Evolutionary conservation across 768 basidiomycete species (phyloP), one percentile per base, ranked within the genome.

Genomic region (Rubroboletus satanas): DNA sequence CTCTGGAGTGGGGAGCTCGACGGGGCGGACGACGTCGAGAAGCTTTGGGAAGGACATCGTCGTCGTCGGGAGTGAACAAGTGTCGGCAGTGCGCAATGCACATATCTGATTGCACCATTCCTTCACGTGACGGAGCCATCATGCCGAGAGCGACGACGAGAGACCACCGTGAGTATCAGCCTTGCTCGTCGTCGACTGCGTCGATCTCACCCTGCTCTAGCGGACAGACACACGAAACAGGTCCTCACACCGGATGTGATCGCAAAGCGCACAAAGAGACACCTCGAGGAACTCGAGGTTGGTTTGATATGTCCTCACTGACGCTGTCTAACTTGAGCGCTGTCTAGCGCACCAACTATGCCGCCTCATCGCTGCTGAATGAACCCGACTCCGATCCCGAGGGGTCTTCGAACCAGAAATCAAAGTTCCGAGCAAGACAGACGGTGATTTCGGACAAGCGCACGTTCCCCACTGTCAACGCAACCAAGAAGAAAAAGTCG

Each of bases 281-380:
- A 88, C 69, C 79, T 94, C 8, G 89, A 89, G 58, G 91, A 94
- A 68, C 84, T 94, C 46, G 91, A 94, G 80, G 90, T 87, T 61
- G 11, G 69, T 50, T 12, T 35, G 17, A 10, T 21, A 1, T 4
- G 4, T 11, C 18, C 28, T 28, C n/a, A 21, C 43, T 1, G 3
- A 23, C 29, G n/a, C 26, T 6, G 31, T 51, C 56, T 52, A 11
- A 58, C 32, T 28, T 36, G 38, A 45, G 46, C n/a, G 49, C 49
- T 31, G 23, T 51, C 46, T 62, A 92, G 90, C 79, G 84, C 52
- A 88, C 90, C 32, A 92, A 93, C 67, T 89, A 90, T 66, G 76
- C 84, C 36, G 87, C 82, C 14, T 70, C 76, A 8, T 62, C 69
- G 46, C 56, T 69, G 26, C 47, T 67, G 26, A 68, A 68, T 8